Base-by-base conservation (phyloP, 1,284 basidiomycete genomes). In the Heterobasidion irregulare region DNA sequence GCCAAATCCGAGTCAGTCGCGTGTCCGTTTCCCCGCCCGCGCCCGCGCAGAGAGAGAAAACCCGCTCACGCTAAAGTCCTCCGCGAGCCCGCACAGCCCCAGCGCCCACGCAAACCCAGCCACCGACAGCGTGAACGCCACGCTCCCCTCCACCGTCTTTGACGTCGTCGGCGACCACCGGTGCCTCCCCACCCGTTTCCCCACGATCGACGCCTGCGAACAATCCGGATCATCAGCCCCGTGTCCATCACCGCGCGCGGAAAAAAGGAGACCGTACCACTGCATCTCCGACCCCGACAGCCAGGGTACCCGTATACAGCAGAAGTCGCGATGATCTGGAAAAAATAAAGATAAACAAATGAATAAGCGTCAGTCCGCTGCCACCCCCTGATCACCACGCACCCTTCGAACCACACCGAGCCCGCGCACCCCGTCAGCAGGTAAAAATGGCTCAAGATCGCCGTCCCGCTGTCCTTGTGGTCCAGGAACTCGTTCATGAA, bases 401-500 rank as follows among this genome's bases (percentile, higher is more conserved):
- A 89, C 85, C 91, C 91, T 74, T 99, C 97, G 53, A 99, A 79
- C 97, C 97, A 99, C 26, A 99, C 68, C 18, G 91, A 88, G 6
- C 87, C 86, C 2, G 96, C 94, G 70, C 95, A 98, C 0, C 97
- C 97, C 0, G 93, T 94, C 54, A 99, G 74, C 49, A 99, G 75
- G 74, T 98, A 99, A 66, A 99, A 98, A 70, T 99, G 97, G 65
- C 92, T 94, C 59, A 99, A 71, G 63, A 99, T 97, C 10, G 95
- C 97, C 8, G 96, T 97, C 6, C 97, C 97, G 50, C 86, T 82
- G 70, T 99, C 97, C 74, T 95, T 94, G 63, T 89, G 78, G 69
- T 99, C 97, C 66, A 98, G 75, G 66, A 99, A 99, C 70, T 99
- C 96, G 73, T 89, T 91, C 80, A 99, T 86, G 72, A 99, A 99